Evolutionary conservation across 805 yeast genomes (phyloP).

Genomic region (Zygosaccharomyces lentus): DNA sequence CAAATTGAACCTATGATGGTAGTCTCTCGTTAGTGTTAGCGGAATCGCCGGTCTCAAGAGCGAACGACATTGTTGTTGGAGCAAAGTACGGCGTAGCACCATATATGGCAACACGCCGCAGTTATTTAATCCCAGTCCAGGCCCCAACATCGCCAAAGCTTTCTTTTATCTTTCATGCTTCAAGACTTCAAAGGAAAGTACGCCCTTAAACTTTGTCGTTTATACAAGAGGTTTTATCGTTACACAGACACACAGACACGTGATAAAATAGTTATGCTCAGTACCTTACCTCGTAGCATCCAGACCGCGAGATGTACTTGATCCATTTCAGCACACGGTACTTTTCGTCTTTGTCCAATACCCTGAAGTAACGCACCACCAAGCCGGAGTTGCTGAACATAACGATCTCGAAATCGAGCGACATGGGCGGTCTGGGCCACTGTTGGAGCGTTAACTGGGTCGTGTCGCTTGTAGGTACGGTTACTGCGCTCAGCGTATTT

Average conservation of each 20-base stretch:
- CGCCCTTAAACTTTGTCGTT: neutral
- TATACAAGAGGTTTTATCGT: neutral
- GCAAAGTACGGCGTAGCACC: neutral
- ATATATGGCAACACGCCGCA: neutral
- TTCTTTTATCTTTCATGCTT: neutral
- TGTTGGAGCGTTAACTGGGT: constrained; percentile 25
- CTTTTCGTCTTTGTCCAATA: constrained; percentile 48
- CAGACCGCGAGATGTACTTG: constrained; percentile 68
- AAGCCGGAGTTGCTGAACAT: constrained; percentile 78
- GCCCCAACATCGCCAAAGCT: constrained; percentile 1
- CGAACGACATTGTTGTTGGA: neutral
- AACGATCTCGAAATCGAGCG: constrained; percentile 60
- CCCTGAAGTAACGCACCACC: constrained; percentile 65
- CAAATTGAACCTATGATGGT: neutral
- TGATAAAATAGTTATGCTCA: constrained; percentile 25
- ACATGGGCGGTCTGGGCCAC: constrained; percentile 76
- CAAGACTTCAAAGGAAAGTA: neutral
- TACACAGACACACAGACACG: neutral
- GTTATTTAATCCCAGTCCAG: constrained; percentile 1
- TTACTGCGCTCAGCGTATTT: constrained; percentile 53
- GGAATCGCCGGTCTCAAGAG: neutral
- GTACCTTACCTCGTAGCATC: constrained; percentile 75
- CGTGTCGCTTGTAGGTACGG: constrained; percentile 36
- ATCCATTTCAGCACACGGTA: constrained; percentile 86
- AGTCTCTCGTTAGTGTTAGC: neutral